Conservation (phyloP, 768 basidiomycete species). For the Tulasnella sp. region DNA sequence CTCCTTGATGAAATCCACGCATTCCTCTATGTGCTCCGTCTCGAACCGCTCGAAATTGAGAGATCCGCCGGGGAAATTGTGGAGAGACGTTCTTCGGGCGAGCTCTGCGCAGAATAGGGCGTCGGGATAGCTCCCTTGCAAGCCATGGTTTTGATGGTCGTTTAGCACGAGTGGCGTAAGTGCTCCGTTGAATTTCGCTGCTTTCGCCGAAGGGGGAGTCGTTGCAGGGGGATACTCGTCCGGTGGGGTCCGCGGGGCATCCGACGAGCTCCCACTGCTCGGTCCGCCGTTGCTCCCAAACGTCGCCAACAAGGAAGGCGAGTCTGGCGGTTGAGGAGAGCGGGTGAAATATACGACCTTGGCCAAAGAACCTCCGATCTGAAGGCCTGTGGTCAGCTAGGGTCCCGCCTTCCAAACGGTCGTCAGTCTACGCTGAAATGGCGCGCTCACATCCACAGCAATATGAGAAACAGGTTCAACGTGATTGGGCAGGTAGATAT, state of each 20-base stretch:
- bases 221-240: constrained; percentile 13
- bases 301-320: constrained; percentile 58
- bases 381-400: constrained; percentile 33
- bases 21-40: constrained; percentile 82
- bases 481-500: constrained; percentile 96
- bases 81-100: constrained; percentile 68
- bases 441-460: constrained; percentile 84
- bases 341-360: constrained; percentile 99
- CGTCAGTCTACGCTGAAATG: constrained; percentile 16
- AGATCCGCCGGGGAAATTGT: constrained; percentile 92
- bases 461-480: constrained; percentile 98
- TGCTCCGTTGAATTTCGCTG: constrained; percentile 62
- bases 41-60: constrained; percentile 98
- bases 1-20: constrained; percentile 82
- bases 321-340: constrained; percentile 80
- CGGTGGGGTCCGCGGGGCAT: constrained; percentile 40
- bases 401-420: constrained; percentile 8
- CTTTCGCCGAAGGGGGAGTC: constrained; percentile 19
- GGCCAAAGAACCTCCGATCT: constrained; percentile 97
- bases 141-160: constrained; percentile 43
- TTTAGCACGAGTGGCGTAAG: constrained; percentile 81
- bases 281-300: not conserved
- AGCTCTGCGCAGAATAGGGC: constrained; percentile 60
- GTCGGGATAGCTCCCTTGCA: constrained; percentile 38
- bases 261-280: constrained; percentile 40